These are phyloP conservation scores for Begonia masoniana DNA, from an alignment of 306 rosid genomes.

Conservation along the genomic window DNA sequence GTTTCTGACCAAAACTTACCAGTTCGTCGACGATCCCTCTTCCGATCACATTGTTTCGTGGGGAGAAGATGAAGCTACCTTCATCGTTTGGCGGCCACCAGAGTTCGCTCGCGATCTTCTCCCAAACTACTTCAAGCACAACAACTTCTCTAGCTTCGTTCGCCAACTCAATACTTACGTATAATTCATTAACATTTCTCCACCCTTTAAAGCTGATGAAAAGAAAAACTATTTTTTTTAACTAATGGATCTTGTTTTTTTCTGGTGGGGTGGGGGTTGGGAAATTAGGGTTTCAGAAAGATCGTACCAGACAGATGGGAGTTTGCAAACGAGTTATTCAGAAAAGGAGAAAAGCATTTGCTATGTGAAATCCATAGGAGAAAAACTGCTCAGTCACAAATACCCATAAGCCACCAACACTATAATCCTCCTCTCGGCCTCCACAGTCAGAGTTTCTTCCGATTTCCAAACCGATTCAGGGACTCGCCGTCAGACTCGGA, in stretches of 20 bases:
- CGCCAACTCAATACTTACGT: conserved; percentile 98
- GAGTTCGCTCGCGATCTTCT: conserved; percentile 96
- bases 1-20: conserved; percentile 83
- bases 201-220: too few relatives aligned
- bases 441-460: conserved; percentile 36
- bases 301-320: conserved; percentile 98
- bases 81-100: conserved; percentile 95
- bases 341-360: conserved; percentile 89
- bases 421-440: conserved; percentile 19
- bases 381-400: conserved; percentile 73
- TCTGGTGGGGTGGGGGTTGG: too few relatives aligned
- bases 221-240: too few relatives aligned
- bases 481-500: conserved; percentile 81
- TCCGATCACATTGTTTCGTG: conserved; percentile 96
- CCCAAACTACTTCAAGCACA: conserved; percentile 97
- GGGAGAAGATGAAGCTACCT: conserved; percentile 93
- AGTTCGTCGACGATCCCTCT: conserved; percentile 78
- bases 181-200: neutral
- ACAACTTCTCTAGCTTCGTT: conserved; percentile 94
- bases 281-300: conserved; percentile 85
- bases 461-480: conserved; percentile 40
- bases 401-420: conserved; percentile 17
- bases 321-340: conserved; percentile 89
- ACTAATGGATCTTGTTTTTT: neutral
- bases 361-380: conserved; percentile 89